Percentiles rank a stretch among this genome's conserved stretches.
Evolutionary conservation across 1,284 basidiomycete genomes (phyloP).

Genomic region (Apiotrichum sp.): DNA sequence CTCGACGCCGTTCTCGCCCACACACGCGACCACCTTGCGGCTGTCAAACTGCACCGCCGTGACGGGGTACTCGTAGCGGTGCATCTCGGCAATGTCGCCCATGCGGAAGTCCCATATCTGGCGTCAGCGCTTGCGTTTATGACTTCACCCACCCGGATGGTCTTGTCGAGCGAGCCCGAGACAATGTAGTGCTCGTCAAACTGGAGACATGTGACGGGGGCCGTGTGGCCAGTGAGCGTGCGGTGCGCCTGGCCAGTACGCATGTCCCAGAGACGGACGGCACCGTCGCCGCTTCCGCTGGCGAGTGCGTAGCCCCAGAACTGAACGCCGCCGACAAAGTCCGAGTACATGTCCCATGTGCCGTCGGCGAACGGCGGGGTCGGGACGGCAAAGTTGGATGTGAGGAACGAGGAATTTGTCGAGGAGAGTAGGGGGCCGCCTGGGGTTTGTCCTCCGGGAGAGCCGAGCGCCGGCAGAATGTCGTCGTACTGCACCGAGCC

Average conservation of each 20-base stretch:
- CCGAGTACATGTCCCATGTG: conserved; percentile 87
- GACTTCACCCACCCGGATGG: conserved; percentile 61
- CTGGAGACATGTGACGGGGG: conserved; percentile 87
- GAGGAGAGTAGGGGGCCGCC: background rate
- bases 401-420: conserved; percentile 27
- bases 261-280: conserved; percentile 99
- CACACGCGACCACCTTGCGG: conserved; percentile 87
- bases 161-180: conserved; percentile 88
- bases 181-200: conserved; percentile 94
- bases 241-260: conserved; percentile 95
- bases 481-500: conserved; percentile 50
- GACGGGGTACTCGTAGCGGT: conserved; percentile 85
- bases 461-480: conserved; percentile 32
- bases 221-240: conserved; percentile 88
- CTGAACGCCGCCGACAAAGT: conserved; percentile 95
- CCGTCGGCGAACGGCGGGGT: conserved; percentile 84
- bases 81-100: conserved; percentile 78
- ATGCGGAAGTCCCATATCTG: conserved; percentile 96
- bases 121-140: background rate
- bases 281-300: conserved; percentile 93
- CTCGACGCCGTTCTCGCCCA: conserved; percentile 88
- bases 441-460: conserved; percentile 17
- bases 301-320: conserved; percentile 99
- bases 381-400: conserved; percentile 66
- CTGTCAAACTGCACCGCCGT: conserved; percentile 92